These are phyloP conservation scores for Talaromyces rugulosus DNA, from an alignment of 2,329 filamentous ascomycete genomes.

Conservation along the genomic window DNA sequence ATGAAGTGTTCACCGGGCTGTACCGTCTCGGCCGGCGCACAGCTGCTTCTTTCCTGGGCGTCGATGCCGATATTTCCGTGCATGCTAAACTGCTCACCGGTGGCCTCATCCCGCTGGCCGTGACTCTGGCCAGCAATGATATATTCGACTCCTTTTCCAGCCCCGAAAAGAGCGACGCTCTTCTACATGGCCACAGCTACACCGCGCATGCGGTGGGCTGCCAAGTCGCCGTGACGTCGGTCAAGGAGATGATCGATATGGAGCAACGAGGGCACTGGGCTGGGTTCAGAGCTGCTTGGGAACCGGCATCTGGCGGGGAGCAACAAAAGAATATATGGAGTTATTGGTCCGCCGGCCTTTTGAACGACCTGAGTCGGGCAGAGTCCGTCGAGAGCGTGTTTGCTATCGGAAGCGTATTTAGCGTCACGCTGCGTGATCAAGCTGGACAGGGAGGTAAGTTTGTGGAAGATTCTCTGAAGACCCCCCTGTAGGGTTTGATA, in stretches of 20 bases:
- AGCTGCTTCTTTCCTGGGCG: slow-evolving; percentile 64
- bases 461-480: too few relatives aligned
- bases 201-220: slow-evolving; percentile 81
- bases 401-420: slow-evolving; percentile 70
- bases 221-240: slow-evolving; percentile 66
- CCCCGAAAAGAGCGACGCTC: slow-evolving; percentile 69
- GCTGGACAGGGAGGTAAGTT: slow-evolving; percentile 36
- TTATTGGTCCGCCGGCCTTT: slow-evolving; percentile 62
- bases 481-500: not conserved
- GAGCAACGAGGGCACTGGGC: slow-evolving; percentile 56
- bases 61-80: slow-evolving; percentile 69
- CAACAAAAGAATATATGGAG: slow-evolving; percentile 54
- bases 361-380: slow-evolving; percentile 56
- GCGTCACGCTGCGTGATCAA: slow-evolving; percentile 55
- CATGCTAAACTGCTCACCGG: slow-evolving; percentile 83
- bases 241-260: slow-evolving; percentile 58
- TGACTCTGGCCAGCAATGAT: slow-evolving; percentile 68
- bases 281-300: slow-evolving; percentile 50
- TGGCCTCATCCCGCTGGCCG: slow-evolving; percentile 71
- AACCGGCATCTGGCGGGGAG: not conserved
- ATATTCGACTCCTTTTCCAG: slow-evolving; percentile 70
- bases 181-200: slow-evolving; percentile 83
- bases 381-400: slow-evolving; percentile 61
- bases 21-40: slow-evolving; percentile 74
- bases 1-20: slow-evolving; percentile 83